phyloP scores from a whole-genome alignment of 2,329 filamentous ascomycete species.

The Cercospora zeina region DNA sequence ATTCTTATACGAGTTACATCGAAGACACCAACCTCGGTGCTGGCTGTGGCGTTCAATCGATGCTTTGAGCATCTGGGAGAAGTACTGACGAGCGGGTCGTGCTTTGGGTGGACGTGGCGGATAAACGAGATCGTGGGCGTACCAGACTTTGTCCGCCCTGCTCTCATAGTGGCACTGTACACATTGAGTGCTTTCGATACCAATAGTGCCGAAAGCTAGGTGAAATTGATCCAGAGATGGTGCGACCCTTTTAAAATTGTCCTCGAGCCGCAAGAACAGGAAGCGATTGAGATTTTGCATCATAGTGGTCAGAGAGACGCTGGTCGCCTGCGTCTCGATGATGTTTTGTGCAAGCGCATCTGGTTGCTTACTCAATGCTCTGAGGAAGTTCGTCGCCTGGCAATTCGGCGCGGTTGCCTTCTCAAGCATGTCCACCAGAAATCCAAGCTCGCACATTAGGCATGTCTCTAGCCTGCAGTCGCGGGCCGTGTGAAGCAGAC shows the following conservation, averaged over 20 bases:
- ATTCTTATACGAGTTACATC: slow-evolving; percentile 87
- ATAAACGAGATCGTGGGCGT: slow-evolving; percentile 51
- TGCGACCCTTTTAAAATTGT: slow-evolving; percentile 61
- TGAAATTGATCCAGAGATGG: slow-evolving; percentile 64
- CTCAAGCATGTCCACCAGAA: slow-evolving; percentile 95
- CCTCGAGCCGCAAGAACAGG: slow-evolving; percentile 71
- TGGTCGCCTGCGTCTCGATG: slow-evolving; percentile 77
- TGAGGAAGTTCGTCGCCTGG: slow-evolving; percentile 91
- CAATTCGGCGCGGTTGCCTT: slow-evolving; percentile 93
- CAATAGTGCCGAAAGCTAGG: slow-evolving; percentile 69
- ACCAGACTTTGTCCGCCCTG: slow-evolving; percentile 72
- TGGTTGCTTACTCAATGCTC: slow-evolving; percentile 79
- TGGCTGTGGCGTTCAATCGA: slow-evolving; percentile 88
- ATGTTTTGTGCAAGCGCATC: slow-evolving; percentile 76
- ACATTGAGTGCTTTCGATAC: slow-evolving; percentile 74
- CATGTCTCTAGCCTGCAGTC: slow-evolving; percentile 80
- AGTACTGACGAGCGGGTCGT: slow-evolving; percentile 47
- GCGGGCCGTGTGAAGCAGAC: slow-evolving; percentile 83
- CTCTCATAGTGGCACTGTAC: slow-evolving; percentile 86
- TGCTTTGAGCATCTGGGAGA: slow-evolving; percentile 88
- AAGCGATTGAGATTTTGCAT: slow-evolving; percentile 86
- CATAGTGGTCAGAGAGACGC: slow-evolving; percentile 73
- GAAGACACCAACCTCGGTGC: slow-evolving; percentile 88
- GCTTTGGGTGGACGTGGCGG: slow-evolving; percentile 44
- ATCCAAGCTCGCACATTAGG: slow-evolving; percentile 89